Evolutionary conservation across 257 asterid genomes (phyloP).

Genomic region (Agastache rugosa): DNA sequence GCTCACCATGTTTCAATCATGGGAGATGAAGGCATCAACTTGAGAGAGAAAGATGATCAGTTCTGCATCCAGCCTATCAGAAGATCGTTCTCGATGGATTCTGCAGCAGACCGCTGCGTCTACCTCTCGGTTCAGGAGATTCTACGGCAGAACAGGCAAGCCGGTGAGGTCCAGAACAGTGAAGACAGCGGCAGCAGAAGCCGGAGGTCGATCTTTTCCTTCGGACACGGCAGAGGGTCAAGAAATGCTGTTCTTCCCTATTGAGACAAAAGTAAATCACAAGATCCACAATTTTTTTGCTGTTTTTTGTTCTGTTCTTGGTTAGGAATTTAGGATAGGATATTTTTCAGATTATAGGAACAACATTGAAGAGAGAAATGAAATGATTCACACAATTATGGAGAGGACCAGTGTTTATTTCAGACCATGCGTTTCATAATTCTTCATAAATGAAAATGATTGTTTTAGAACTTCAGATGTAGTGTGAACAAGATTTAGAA

Average conservation of each 20-base stretch:
- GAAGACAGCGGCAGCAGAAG: constrained; percentile 71
- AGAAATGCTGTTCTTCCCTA: constrained; percentile 68
- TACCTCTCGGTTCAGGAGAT: constrained; percentile 72
- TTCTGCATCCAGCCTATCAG: constrained; percentile 69
- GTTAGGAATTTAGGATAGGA: not conserved
- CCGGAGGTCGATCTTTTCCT: constrained; percentile 68
- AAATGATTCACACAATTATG: constrained; percentile 17
- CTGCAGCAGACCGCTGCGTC: constrained; percentile 62
- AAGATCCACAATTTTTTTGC: not conserved
- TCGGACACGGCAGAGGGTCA: constrained; percentile 71
- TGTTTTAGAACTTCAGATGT: not conserved
- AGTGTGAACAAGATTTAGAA: constrained; percentile 20
- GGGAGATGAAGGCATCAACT: constrained; percentile 78
- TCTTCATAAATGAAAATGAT: not conserved
- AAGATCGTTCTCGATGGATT: constrained; percentile 92
- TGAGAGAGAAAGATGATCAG: constrained; percentile 58
- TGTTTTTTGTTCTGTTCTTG: not conserved
- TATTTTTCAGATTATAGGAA: constrained; percentile 29
- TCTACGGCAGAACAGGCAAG: constrained; percentile 44
- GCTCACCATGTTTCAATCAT: constrained; percentile 66
- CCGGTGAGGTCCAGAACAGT: constrained; percentile 41
- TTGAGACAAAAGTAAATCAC: constrained; percentile 31
- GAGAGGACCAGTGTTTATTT: not conserved
- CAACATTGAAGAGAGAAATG: constrained; percentile 15
- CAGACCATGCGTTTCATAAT: not conserved